Base-by-base conservation (phyloP, 129 eudicot genomes). In the Tagetes erecta region DNA sequence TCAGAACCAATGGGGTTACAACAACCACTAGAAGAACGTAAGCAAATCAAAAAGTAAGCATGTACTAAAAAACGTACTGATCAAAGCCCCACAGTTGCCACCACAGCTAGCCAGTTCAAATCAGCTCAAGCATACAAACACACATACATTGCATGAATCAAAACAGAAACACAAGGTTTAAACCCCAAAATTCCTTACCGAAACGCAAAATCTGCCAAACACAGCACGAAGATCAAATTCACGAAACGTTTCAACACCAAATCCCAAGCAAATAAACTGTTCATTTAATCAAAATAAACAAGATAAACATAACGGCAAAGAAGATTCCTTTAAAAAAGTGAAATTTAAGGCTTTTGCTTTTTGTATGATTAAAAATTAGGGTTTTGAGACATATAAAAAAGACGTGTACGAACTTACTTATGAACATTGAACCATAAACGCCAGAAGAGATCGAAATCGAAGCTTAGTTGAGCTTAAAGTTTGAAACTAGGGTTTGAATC, bases 401-500 rank as follows among this genome's bases (percentile, higher is more conserved):
- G 68, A 36, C 12, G 79, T 41, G 77, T 31, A 59, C n/a, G 64
- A 76, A 65, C 92, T 80, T 74, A 82, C 87, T 49, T 37, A 59
- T 40, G 72, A 73, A 74, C 35, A 34, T 79, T 68, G 84, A 66
- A 51, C 44, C 73, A 72, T 27, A 70, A 20, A 65, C 44, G 69
- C 33, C 33, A 39, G 62, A 37, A 58, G 66, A 83, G 83, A 58
- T 82, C 11, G 33, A 70, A 82, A 69, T 76, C 77, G 80, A 73
- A 74, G 76, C 53, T 67, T 39, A 55, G 38, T 40, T 2, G 70
- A 67, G 75, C 46, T 74, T 59, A 20, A 47, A 62, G 34, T 65
- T 44, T 37, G 75, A 56, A 64, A 45, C 80, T 84, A 82, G 87
- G 86, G 92, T 80, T 86, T 81, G 83, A 85, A 88, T 80, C 84